These are phyloP conservation scores for Luffa acutangula DNA, from an alignment of 306 rosid species.

Conservation along the genomic window DNA sequence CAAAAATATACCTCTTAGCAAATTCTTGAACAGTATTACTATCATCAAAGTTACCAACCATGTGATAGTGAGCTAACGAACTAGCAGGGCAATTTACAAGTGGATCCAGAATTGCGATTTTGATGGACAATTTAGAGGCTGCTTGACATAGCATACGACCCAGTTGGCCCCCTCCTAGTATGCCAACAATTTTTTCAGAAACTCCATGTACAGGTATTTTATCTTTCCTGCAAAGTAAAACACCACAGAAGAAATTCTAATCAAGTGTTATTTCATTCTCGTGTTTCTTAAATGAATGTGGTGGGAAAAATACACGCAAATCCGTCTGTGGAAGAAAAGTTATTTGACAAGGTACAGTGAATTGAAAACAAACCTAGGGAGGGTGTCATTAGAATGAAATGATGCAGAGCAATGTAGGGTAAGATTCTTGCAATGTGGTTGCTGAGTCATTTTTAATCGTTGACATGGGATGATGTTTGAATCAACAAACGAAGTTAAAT, in stretches of 20 bases:
- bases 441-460: neutral
- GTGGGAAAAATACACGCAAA: neutral
- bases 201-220: slow-evolving; percentile 40
- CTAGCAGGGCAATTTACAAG: slow-evolving; percentile 70
- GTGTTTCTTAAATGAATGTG: neutral
- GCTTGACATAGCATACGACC: slow-evolving; percentile 96
- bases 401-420: neutral
- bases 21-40: slow-evolving; percentile 59
- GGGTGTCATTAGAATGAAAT: neutral
- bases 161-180: slow-evolving; percentile 86
- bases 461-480: neutral
- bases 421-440: neutral
- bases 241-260: neutral
- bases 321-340: neutral
- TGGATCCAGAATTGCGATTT: slow-evolving; percentile 65
- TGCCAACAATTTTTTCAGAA: slow-evolving; percentile 64
- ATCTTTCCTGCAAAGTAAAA: slow-evolving; percentile 26
- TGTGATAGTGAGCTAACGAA: slow-evolving; percentile 42
- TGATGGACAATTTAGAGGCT: slow-evolving; percentile 73
- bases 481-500: neutral
- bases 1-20: slow-evolving; percentile 57
- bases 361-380: neutral
- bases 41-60: slow-evolving; percentile 85
- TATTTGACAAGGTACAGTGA: neutral
- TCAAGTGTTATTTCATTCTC: neutral